phyloP scores from a whole-genome alignment of 2,329 filamentous ascomycete genomes.

The Aspergillus luchuensis region DNA sequence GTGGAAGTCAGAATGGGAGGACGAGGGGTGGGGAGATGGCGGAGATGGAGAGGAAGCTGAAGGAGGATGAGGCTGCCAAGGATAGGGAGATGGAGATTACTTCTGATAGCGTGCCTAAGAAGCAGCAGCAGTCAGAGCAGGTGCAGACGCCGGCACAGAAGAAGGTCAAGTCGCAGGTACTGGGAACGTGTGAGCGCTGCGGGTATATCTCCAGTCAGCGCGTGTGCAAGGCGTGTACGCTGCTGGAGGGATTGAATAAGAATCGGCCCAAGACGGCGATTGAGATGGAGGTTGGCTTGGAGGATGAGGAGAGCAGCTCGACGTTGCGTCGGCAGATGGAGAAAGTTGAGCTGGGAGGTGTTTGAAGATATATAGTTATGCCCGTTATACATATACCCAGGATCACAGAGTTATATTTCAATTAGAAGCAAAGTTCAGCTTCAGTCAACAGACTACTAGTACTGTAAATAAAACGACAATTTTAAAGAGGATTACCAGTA shows the following conservation, averaged over 20 bases:
- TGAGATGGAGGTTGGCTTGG: conserved; percentile 48
- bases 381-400: no score
- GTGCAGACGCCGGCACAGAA: conserved; percentile 26
- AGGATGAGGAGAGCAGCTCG: conserved; percentile 55
- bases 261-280: conserved; percentile 53
- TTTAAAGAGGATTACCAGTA: no score
- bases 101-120: conserved; percentile 16
- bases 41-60: conserved; percentile 74
- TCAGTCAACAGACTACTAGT: no score
- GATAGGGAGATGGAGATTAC: conserved; percentile 69
- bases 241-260: conserved; percentile 90
- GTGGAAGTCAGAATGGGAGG: conserved; percentile 69
- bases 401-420: no score
- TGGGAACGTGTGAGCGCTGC: conserved; percentile 82
- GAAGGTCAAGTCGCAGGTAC: conserved; percentile 54
- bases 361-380: no score
- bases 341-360: conserved; percentile 45
- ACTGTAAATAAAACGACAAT: no score
- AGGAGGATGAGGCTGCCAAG: conserved; percentile 62
- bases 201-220: conserved; percentile 95
- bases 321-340: conserved; percentile 56
- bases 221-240: conserved; percentile 88
- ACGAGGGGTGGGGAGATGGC: conserved; percentile 76
- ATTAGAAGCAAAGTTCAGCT: no score
- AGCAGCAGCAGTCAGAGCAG: conserved; percentile 27